A percentile compares a stretch with the other conserved stretches of the same genome.
Conservation (phyloP, 176 grass and related monocot species). For the Tuctoria greenei region DNA sequence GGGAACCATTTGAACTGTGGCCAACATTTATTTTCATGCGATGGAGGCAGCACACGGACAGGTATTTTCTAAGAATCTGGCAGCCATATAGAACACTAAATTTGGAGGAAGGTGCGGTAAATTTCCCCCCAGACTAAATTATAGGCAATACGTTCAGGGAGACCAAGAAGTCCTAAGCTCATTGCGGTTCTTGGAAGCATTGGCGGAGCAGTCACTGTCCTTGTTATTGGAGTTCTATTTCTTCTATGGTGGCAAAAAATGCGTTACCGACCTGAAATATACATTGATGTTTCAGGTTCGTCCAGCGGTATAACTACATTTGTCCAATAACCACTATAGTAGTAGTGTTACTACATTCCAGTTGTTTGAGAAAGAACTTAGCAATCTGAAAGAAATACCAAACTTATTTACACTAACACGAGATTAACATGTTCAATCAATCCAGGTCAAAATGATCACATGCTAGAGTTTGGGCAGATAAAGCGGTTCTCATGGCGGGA, state of each 20-base stretch:
- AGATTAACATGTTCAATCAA: conserved; percentile 21
- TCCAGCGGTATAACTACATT: neutral
- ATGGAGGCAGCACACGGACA: conserved; percentile 12
- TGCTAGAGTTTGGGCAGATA: conserved; percentile 78
- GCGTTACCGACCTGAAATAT: conserved; percentile 48
- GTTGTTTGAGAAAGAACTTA: conserved; percentile 17
- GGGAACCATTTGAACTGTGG: conserved; percentile 74
- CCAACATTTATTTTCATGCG: conserved; percentile 35
- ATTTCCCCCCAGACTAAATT: conserved; percentile 27
- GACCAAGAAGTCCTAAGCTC: conserved; percentile 41
- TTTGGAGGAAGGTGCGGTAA: conserved; percentile 4
- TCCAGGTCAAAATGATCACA: conserved; percentile 70
- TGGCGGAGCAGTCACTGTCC: conserved; percentile 45
- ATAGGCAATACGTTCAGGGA: conserved; percentile 42
- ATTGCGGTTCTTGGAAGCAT: conserved; percentile 53
- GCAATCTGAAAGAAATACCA: conserved; percentile 8
- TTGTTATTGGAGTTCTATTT: conserved; percentile 45
- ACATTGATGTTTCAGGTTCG: conserved; percentile 81
- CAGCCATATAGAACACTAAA: conserved; percentile 1
- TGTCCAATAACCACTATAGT: neutral
- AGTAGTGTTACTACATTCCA: neutral
- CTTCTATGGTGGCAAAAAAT: conserved; percentile 61
- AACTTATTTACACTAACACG: conserved; percentile 4
- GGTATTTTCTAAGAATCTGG: conserved; percentile 24
- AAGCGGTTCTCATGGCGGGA: conserved; percentile 73